Evolutionary conservation across 441 rosid genomes (phyloP), one percentile per base, ranked within the genome.

Genomic region (Omphalea diandra): DNA sequence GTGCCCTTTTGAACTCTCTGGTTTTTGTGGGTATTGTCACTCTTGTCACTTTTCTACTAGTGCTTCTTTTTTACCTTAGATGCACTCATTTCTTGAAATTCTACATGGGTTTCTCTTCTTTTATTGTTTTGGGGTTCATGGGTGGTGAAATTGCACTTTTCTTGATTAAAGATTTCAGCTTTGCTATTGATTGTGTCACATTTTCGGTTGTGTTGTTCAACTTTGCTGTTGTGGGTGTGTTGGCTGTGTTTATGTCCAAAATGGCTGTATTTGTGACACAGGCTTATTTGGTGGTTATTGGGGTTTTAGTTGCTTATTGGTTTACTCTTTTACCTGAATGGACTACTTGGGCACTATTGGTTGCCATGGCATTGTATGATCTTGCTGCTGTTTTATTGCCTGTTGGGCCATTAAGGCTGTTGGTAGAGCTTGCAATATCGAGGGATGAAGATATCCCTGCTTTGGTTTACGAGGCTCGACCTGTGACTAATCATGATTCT

Each of bases 371-470:
- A 43, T 69, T 93, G 69, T 93, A 93, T 73, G 97, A 90, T 78
- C 85, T 93, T 65, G 97, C 98, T 56, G 98, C 98, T 59, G 96
- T 93, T 76, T 81, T 93, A 50, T 84, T 93, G 73, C 97, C 98
- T 44, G 88, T 93, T 69, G 98, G 98, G 27, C 97, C 98, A 0
- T 79, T 93, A 77, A 86, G 93, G 84, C 83, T 89, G 11, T 76
- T 93, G 67, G 97, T 93, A 11, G 97, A 93, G 86, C 94, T 91
- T 74, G 98, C 98, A n/a, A 89, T 93, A 24, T 89, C 97, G 0
- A 86, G 98, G 77, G 97, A 93, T 76, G 98, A 93, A 77, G 97
- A 93, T 77, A 93, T 93, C 72, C 98, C 96, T 0, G 98, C 97
- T 5, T 71, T 93, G 75, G 97, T 93, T 36, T 93, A 93, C 0